A percentile compares a stretch with the other conserved stretches of the same genome.
Evolutionary conservation across 306 rosid genomes (phyloP).

Genomic region (Betula pendula): DNA sequence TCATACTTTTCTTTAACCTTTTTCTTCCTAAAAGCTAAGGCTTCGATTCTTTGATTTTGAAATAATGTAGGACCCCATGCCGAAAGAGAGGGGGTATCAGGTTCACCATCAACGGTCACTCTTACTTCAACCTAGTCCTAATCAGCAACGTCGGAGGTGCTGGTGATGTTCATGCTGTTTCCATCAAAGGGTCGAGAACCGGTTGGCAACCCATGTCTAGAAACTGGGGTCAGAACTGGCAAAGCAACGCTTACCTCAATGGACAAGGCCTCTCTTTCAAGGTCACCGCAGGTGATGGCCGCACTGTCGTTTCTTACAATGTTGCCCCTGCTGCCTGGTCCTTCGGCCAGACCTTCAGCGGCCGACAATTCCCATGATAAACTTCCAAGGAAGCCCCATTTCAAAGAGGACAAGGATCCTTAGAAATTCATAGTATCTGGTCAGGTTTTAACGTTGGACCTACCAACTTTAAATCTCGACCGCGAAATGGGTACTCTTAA

Average conservation of each 20-base stretch:
- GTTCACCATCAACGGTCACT: conserved; percentile 80
- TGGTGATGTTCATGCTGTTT: conserved; percentile 70
- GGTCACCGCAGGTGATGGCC: conserved; percentile 69
- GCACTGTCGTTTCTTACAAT: conserved; percentile 44
- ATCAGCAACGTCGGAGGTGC: conserved; percentile 83
- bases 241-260: conserved; percentile 60
- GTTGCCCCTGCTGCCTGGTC: conserved; percentile 64
- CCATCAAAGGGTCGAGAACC: conserved; percentile 74
- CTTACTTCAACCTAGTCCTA: conserved; percentile 69
- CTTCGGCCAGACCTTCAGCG: conserved; percentile 70
- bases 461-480: no score
- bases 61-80: conserved; percentile 57
- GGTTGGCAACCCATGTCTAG: conserved; percentile 71
- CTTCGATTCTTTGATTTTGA: neutral
- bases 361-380: conserved; percentile 47
- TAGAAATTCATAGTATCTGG: no score
- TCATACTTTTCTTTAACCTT: neutral
- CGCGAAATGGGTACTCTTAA: no score
- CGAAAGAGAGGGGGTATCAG: conserved; percentile 71
- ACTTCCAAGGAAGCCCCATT: neutral
- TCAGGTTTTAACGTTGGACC: no score
- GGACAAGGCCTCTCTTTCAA: conserved; percentile 76
- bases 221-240: conserved; percentile 96
- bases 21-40: neutral
- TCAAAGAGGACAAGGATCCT: neutral